Evolutionary conservation across 2,329 filamentous ascomycete species (phyloP).

Genomic region (Colletotrichum sp.): DNA sequence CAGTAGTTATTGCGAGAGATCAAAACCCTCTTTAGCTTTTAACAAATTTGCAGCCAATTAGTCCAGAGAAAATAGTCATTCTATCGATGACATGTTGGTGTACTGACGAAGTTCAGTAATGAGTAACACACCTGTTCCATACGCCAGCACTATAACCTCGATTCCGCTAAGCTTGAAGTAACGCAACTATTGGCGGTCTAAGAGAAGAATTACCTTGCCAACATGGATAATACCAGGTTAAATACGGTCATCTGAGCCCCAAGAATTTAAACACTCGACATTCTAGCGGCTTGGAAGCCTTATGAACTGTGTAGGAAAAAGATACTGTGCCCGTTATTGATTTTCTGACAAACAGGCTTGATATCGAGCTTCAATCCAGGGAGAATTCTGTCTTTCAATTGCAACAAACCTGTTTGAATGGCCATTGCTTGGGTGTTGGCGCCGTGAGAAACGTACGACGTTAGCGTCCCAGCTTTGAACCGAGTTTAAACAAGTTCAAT

Average conservation of each 20-base stretch:
- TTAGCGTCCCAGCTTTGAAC: background rate
- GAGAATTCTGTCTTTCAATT: background rate
- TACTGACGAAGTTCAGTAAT: background rate
- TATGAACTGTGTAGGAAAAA: no score
- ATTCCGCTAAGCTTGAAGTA: background rate
- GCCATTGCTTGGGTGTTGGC: background rate
- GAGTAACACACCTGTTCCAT: no score
- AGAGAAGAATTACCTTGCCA: no score
- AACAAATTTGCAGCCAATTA: background rate
- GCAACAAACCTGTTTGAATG: background rate
- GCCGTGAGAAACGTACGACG: background rate
- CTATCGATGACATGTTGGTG: fast-evolving
- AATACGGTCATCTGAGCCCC: no score
- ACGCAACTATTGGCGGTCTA: no score
- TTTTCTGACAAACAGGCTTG: background rate
- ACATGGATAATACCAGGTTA: no score
- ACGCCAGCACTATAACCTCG: no score
- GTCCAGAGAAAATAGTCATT: background rate
- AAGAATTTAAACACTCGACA: no score
- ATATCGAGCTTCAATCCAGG: background rate
- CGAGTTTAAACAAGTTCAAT: background rate
- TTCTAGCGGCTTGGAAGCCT: no score
- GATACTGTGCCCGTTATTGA: background rate
- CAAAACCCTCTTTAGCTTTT: background rate
- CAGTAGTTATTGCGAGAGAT: background rate